These are phyloP conservation scores for Rubia peregrina DNA, from an alignment of 305 asterid species.

Conservation along the genomic window DNA sequence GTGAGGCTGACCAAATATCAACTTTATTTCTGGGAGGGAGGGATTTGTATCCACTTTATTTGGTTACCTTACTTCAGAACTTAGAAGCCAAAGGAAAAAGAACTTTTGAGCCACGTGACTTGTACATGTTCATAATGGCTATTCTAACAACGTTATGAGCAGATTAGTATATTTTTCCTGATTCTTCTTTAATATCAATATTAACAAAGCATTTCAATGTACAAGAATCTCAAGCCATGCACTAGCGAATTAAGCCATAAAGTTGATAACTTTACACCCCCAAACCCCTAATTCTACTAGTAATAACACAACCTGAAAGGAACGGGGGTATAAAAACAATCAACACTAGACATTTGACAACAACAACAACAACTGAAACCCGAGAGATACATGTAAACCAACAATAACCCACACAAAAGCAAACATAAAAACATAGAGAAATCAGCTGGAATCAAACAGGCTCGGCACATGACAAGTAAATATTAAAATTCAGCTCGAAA, in stretches of 20 bases:
- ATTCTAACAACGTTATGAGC: too few relatives aligned
- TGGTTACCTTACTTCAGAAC: too few relatives aligned
- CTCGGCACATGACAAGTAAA: too few relatives aligned
- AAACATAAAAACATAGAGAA: conserved; percentile 27
- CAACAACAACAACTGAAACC: conserved; percentile 15
- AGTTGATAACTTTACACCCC: conserved; percentile 13
- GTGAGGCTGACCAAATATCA: too few relatives aligned
- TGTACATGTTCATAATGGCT: too few relatives aligned
- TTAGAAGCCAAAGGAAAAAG: too few relatives aligned
- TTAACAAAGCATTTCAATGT: conserved; percentile 11
- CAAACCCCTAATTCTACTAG: conserved; percentile 20
- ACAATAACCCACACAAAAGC: conserved; percentile 26
- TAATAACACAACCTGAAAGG: conserved; percentile 7
- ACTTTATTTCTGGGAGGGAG: too few relatives aligned
- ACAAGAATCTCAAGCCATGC: conserved; percentile 22
- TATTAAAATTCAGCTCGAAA: too few relatives aligned
- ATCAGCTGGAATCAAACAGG: conserved; percentile 38
- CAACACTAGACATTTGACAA: conserved; percentile 16
- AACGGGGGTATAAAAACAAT: conserved; percentile 22
- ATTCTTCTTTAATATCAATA: neutral
- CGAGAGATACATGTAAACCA: conserved; percentile 26
- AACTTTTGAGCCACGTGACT: too few relatives aligned
- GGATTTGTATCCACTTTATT: too few relatives aligned
- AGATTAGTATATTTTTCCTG: too few relatives aligned
- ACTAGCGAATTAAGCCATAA: conserved; percentile 19